Base-by-base conservation (phyloP, 2,329 filamentous ascomycete species). In the Zasmidium cellare region DNA sequence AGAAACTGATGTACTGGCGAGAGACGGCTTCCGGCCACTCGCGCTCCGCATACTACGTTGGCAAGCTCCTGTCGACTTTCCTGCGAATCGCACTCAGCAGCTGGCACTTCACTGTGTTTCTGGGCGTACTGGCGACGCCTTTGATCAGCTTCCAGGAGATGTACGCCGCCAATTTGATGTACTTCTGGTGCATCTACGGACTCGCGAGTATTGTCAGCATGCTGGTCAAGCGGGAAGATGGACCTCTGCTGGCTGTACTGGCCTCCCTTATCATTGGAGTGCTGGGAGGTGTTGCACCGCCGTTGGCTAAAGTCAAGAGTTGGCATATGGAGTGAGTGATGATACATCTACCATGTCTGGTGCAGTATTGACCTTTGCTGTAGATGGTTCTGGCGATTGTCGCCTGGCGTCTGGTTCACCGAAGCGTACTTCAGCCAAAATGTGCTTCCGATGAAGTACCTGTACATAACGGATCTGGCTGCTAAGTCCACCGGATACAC, bases 161-260 rank as follows among this genome's bases (percentile, higher is more conserved):
- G 23, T 85, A 82, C 66, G 53, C 75, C 14, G 77, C 76, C 6
- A 85, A 85, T 56, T 64, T 84, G 47, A 59, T 80, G 9, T 85
- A 85, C 70, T 85, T 84, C 64, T 86, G 80, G 71, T 80, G 80
- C 64, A 81, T 85, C 51, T 85, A 84, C 66, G 82, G 83, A 0
- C 74, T 85, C 6, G 78, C 83, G 0, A 80, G 76, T 31, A 71
- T 75, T 25, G 69, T 85, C 16, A 81, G 77, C 56, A 84, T 85
- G 80, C 64, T 85, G 1, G 77, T 80, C 20, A 77, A 79, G 19
- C 72, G 83, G 7, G 82, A 86, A 67, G 81, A 85, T 58, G 83
- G 82, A 0, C 83, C 83, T 0, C 70, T 86, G 0, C 69, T 85
- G 6, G 81, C 83, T 1, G 82, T 83, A 9, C 82, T 86, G 75